Evolutionary conservation across 2,329 filamentous ascomycete species (phyloP).

Genomic region (Ceratocystis huliohia): DNA sequence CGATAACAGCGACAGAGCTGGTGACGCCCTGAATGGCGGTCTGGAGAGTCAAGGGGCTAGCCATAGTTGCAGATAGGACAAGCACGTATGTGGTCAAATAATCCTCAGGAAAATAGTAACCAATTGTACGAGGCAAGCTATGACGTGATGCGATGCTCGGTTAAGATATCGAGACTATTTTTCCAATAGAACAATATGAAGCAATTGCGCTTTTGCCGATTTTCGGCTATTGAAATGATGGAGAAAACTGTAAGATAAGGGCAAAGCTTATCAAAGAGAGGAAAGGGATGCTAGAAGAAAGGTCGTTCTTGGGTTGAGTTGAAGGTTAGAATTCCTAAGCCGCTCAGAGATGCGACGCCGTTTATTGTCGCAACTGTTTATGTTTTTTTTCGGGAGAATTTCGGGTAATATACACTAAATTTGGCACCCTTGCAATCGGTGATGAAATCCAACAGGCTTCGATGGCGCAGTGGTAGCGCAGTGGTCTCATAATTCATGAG

Average conservation of each 20-base stretch:
- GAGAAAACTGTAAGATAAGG: too few species aligned
- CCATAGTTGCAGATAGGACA: not conserved
- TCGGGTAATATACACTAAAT: not conserved
- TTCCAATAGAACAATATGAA: not conserved
- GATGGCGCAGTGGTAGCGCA: slow-evolving; percentile 22
- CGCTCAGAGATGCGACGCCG: not conserved
- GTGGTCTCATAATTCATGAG: slow-evolving; percentile 22
- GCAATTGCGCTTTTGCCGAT: not conserved
- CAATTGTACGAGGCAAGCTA: not conserved
- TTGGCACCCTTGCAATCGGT: not conserved
- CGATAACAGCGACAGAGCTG: slow-evolving; percentile 51
- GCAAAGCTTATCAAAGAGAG: not conserved
- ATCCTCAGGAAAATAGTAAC: too few species aligned
- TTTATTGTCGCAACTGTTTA: not conserved
- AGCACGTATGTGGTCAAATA: not conserved
- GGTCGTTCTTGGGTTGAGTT: not conserved
- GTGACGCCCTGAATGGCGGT: slow-evolving; percentile 37
- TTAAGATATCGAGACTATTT: not conserved
- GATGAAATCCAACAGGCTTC: slow-evolving; percentile 20
- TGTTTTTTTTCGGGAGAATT: not conserved
- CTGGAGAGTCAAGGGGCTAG: slow-evolving; percentile 34
- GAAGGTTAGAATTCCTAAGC: not conserved
- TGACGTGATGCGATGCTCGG: not conserved
- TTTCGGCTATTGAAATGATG: too few species aligned
- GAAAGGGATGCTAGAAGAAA: not conserved